Evolutionary conservation across 352 stramenopile species (phyloP).

Genomic region (Elongisporangium senticosum): DNA sequence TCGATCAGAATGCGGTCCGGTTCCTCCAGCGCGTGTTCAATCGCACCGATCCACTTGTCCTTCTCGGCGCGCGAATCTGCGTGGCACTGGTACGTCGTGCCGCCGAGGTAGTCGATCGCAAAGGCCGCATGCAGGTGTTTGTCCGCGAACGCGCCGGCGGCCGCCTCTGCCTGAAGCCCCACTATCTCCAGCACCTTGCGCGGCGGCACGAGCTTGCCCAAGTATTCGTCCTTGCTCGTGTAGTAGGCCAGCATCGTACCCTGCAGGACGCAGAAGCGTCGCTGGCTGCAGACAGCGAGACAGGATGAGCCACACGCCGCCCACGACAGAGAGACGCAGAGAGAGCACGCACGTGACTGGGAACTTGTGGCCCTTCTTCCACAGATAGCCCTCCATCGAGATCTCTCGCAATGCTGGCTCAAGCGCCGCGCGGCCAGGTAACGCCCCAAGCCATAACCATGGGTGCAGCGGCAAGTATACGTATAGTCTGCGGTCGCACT

Average conservation of each 20-base stretch:
- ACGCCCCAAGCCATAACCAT: no score
- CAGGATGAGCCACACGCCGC: background rate
- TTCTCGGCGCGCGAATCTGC: slow-evolving; percentile 53
- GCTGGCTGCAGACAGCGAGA: slow-evolving; percentile 30
- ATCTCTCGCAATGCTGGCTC: no score
- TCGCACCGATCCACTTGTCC: slow-evolving; percentile 42
- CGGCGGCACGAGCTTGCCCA: slow-evolving; percentile 28
- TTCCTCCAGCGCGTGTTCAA: slow-evolving; percentile 65
- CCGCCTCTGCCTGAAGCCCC: slow-evolving; percentile 21
- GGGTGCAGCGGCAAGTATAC: no score
- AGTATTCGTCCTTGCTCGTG: slow-evolving; percentile 39
- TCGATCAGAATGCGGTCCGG: slow-evolving; percentile 66
- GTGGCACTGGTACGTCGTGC: slow-evolving; percentile 46
- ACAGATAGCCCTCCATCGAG: slow-evolving; percentile 41
- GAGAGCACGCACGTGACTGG: slow-evolving; percentile 32
- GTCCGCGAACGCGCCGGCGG: slow-evolving; percentile 14
- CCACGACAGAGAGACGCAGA: background rate
- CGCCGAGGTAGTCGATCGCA: slow-evolving; percentile 27
- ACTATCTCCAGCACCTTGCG: slow-evolving; percentile 61
- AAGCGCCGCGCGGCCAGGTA: no score
- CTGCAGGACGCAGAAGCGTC: slow-evolving; percentile 69
- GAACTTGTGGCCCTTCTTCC: slow-evolving; percentile 38
- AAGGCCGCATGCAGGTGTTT: slow-evolving; percentile 24
- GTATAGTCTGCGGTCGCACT: no score
- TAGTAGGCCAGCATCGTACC: slow-evolving; percentile 75